Conservation (phyloP, 1,139 yeast genomes). For the Waltiozyma sp. region DNA sequence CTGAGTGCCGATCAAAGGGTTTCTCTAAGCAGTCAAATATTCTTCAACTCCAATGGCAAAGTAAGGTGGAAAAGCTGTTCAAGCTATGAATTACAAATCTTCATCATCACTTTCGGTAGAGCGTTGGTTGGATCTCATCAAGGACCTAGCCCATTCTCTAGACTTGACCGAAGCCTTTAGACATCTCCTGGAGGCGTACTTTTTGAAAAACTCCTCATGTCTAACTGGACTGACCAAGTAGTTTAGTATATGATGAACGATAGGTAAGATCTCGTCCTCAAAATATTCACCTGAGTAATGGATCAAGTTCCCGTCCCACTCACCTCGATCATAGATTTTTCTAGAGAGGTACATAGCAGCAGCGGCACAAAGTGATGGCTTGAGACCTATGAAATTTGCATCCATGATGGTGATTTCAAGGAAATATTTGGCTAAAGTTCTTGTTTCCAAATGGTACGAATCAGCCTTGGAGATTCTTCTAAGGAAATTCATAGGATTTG, state of each 20-base stretch:
- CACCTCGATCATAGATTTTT: slow-evolving; percentile 58
- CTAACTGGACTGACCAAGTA: slow-evolving; percentile 76
- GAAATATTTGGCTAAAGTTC: slow-evolving; percentile 85
- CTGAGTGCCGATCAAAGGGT: too few species aligned
- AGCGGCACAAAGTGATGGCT: slow-evolving; percentile 82
- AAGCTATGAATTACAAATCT: background rate
- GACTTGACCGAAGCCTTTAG: slow-evolving; percentile 84
- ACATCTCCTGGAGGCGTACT: slow-evolving; percentile 81
- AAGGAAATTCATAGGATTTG: slow-evolving; percentile 89
- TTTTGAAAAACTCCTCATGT: slow-evolving; percentile 87
- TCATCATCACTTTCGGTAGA: slow-evolving; percentile 14
- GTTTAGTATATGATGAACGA: slow-evolving; percentile 64
- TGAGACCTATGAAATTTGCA: slow-evolving; percentile 64
- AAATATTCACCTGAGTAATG: slow-evolving; percentile 91
- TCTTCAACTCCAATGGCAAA: background rate
- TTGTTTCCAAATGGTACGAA: slow-evolving; percentile 83
- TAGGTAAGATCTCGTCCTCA: slow-evolving; percentile 58
- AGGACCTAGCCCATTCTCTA: slow-evolving; percentile 79
- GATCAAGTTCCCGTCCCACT: slow-evolving; percentile 74
- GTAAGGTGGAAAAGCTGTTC: too few species aligned
- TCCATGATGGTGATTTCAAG: slow-evolving; percentile 77
- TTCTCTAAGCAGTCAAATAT: too few species aligned
- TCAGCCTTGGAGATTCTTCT: slow-evolving; percentile 93
- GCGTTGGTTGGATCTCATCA: slow-evolving; percentile 16
- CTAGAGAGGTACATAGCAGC: slow-evolving; percentile 87